phyloP scores from a whole-genome alignment of 352 stramenopile genomes.

The Phytophthora gonapodyides region DNA sequence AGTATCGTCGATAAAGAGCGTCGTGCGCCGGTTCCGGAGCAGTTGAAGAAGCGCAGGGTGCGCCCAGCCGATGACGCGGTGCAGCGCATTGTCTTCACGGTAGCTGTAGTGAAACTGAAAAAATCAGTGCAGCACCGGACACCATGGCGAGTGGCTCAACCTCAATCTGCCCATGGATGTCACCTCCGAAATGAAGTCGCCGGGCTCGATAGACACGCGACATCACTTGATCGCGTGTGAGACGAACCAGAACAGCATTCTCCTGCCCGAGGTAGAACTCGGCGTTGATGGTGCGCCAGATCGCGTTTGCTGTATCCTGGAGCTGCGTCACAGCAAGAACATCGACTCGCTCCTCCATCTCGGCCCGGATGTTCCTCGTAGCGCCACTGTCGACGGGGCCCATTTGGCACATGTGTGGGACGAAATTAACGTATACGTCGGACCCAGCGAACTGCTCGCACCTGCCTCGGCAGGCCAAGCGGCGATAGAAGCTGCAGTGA shows the following conservation, averaged over 20 bases:
- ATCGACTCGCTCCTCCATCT: background rate
- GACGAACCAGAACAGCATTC: background rate
- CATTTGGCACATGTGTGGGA: too few relatives aligned
- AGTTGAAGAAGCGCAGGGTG: too few relatives aligned
- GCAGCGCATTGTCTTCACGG: too few relatives aligned
- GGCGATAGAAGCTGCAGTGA: too few relatives aligned
- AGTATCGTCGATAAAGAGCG: too few relatives aligned
- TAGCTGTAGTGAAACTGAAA: slow-evolving; percentile 1
- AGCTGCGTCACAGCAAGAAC: background rate
- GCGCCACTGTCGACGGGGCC: too few relatives aligned
- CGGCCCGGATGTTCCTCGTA: background rate
- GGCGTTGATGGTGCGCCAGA: background rate
- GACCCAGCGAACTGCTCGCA: too few relatives aligned
- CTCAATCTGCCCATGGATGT: background rate
- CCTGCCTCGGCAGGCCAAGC: too few relatives aligned
- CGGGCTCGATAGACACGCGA: background rate
- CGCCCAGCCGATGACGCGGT: too few relatives aligned
- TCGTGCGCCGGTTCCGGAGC: too few relatives aligned
- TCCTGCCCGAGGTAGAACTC: background rate
- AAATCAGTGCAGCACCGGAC: background rate
- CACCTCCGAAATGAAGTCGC: background rate
- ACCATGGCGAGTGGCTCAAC: background rate
- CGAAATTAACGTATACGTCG: too few relatives aligned
- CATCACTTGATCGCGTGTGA: background rate
- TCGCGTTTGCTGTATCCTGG: background rate